Conservation (phyloP, 257 asterid species). For the Ajuga chamaepitys region DNA sequence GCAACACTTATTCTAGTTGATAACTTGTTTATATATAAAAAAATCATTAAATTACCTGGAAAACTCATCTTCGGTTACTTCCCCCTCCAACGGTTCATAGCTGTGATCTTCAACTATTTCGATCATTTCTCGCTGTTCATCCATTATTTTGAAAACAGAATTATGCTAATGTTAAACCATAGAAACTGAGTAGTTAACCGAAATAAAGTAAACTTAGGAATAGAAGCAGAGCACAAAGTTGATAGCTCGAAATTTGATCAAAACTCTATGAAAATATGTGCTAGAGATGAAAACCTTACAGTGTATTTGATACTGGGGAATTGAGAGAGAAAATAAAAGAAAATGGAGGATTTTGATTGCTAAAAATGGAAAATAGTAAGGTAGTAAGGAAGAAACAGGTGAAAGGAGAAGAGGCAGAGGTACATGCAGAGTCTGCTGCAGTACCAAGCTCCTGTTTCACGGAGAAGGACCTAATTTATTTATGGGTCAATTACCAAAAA, state of each 20-base stretch:
- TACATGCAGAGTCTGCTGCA: slow-evolving; percentile 8
- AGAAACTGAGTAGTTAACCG: neutral
- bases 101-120: slow-evolving; percentile 13
- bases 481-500: neutral
- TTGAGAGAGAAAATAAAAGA: slow-evolving; percentile 15
- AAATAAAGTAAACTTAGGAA: neutral
- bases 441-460: neutral
- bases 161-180: slow-evolving; percentile 13
- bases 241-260: neutral
- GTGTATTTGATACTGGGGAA: neutral
- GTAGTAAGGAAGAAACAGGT: slow-evolving; percentile 4
- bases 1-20: neutral
- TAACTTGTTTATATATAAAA: neutral
- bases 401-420: neutral
- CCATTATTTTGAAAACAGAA: neutral
- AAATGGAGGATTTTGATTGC: neutral
- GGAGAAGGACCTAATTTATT: neutral
- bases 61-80: slow-evolving; percentile 13
- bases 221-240: neutral
- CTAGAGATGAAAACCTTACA: neutral
- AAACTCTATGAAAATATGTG: neutral
- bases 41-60: slow-evolving; percentile 11
- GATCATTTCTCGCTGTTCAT: slow-evolving; percentile 19
- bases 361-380: slow-evolving; percentile 3
- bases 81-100: slow-evolving; percentile 14